Percentiles rank a stretch among this genome's conserved stretches.
Evolutionary conservation across 2,329 filamentous ascomycete species (phyloP).

Genomic region (Fusarium citri): DNA sequence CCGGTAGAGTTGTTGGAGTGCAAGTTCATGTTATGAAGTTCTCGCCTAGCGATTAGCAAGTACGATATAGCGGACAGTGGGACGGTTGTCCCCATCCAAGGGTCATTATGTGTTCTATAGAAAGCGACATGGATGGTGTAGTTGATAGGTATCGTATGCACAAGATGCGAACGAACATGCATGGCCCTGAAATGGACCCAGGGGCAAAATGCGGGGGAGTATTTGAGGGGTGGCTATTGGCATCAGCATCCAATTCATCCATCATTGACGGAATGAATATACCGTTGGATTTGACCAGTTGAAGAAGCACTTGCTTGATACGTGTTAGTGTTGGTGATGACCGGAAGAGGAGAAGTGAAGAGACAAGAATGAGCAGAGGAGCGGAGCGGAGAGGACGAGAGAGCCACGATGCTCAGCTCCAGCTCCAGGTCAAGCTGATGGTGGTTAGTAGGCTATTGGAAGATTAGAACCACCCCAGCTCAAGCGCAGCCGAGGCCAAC

Average conservation of each 20-base stretch:
- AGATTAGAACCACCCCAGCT: slow-evolving; percentile 28
- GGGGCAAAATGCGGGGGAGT: slow-evolving; percentile 37
- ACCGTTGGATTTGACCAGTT: slow-evolving; percentile 36
- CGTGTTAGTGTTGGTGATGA: slow-evolving; percentile 26
- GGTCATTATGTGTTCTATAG: slow-evolving; percentile 24
- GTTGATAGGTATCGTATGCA: background rate
- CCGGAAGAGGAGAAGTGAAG: slow-evolving; percentile 20
- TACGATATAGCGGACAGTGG: slow-evolving; percentile 4
- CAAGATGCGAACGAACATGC: slow-evolving; percentile 3
- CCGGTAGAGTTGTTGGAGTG: background rate
- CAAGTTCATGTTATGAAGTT: slow-evolving; percentile 5
- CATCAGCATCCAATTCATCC: background rate
- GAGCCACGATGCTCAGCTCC: slow-evolving; percentile 41
- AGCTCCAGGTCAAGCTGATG: slow-evolving; percentile 18
- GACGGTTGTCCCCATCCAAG: slow-evolving; percentile 9
- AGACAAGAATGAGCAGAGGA: slow-evolving; percentile 26
- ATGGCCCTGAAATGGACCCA: slow-evolving; percentile 5
- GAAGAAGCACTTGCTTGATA: slow-evolving; percentile 21
- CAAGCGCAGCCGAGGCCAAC: slow-evolving; percentile 23
- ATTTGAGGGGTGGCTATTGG: slow-evolving; percentile 17
- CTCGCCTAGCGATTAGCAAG: slow-evolving; percentile 7
- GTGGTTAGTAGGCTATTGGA: slow-evolving; percentile 12
- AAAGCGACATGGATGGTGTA: slow-evolving; percentile 28
- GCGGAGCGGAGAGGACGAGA: slow-evolving; percentile 15
- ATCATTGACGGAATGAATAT: slow-evolving; percentile 15